Evolutionary conservation across 73 alveolate species (phyloP).

Genomic region (Paramecium biaurelia): DNA sequence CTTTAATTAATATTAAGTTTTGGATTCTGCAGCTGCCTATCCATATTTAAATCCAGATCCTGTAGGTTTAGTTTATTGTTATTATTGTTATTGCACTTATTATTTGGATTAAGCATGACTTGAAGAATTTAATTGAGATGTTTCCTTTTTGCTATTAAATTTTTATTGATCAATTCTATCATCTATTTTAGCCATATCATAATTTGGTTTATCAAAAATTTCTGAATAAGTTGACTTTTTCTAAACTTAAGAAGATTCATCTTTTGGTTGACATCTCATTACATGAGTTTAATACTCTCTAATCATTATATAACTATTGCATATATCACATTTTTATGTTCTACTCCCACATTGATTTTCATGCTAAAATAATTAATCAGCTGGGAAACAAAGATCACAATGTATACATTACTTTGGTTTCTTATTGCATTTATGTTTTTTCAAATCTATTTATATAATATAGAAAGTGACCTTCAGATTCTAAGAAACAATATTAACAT

Average conservation of each 20-base stretch:
- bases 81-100: neutral
- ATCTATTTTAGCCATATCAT: neutral
- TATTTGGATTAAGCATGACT: neutral
- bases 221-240: neutral
- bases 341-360: conserved; percentile 39
- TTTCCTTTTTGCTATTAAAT: neutral
- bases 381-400: neutral
- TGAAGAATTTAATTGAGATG: neutral
- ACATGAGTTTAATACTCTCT: neutral
- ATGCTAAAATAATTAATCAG: neutral
- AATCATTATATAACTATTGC: neutral
- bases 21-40: neutral
- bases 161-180: neutral
- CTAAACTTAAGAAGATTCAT: neutral
- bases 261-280: neutral
- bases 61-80: neutral
- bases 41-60: neutral
- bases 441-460: neutral
- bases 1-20: neutral
- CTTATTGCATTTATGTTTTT: neutral
- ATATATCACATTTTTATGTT: neutral
- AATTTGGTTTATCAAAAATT: neutral
- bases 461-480: neutral
- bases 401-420: neutral
- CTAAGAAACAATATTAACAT: neutral